Evolutionary conservation across 768 basidiomycete genomes (phyloP), one percentile per base, ranked within the genome.

Genomic region (Pholiota conissans): DNA sequence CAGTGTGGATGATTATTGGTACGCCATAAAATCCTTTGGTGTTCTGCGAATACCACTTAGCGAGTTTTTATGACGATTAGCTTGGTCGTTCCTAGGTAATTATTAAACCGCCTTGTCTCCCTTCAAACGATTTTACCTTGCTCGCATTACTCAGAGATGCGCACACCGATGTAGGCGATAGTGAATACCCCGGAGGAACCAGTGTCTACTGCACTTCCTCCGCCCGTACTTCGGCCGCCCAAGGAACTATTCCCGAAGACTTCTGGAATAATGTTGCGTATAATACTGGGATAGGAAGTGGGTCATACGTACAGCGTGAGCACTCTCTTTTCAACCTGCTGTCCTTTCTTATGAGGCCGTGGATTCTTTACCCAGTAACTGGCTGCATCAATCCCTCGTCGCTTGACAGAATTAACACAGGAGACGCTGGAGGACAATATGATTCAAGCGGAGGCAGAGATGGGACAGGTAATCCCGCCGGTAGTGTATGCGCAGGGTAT

Each of bases 381-480:
- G 84, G 84, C 5, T 85, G 84, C 59, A 84, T 85, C 50, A 68
- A 73, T 16, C 77, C 83, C 0, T 67, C 61, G 34, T 65, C 68
- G n/a, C 68, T 83, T 27, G 71, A 67, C 61, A 71, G 81, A 2
- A 65, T 84, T 24, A 81, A 83, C 61, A 67, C 76, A 1, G 65
- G 69, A 47, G 84, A 85, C 61, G 67, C 63, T 1, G 84, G 84
- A 9, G 84, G 84, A 1, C 82, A 85, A 62, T 85, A 85, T 63
- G 83, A 84, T 65, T 84, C 82, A 24, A 82, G 78, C 57, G 84
- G 84, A 26, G 84, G 84, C 3, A 69, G 58, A 2, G 74, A 71
- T 24, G 81, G 82, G n/a, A 62, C 55, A 6, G 84, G 84, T 1
- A 84, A 84, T 61, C 83, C 83, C 1, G 67, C 69, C 32, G 81